Evolutionary conservation across 768 basidiomycete genomes (phyloP).

Genomic region (Pulveroboletus sp.): DNA sequence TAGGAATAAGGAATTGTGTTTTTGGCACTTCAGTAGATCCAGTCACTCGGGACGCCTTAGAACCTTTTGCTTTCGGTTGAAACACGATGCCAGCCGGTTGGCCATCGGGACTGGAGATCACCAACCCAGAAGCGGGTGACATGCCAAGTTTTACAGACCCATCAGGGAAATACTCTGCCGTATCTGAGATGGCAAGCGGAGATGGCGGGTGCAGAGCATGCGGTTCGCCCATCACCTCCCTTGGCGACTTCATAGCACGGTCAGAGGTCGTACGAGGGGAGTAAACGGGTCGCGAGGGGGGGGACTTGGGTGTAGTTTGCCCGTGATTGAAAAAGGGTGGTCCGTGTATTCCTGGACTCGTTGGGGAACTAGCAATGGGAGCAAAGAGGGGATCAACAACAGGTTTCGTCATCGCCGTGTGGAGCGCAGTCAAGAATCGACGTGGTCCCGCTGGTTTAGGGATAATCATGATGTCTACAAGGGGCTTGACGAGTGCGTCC

Average conservation of each 20-base stretch:
- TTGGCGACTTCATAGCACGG: constrained; percentile 52
- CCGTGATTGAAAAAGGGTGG: constrained; percentile 39
- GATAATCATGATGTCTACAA: constrained; percentile 93
- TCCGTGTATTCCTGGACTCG: constrained; percentile 60
- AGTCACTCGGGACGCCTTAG: constrained; percentile 29
- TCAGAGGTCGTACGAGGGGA: constrained; percentile 58
- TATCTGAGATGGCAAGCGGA: constrained; percentile 65
- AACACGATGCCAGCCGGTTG: constrained; percentile 96
- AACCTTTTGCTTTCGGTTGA: constrained; percentile 59
- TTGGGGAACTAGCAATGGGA: constrained; percentile 92
- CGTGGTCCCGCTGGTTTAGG: constrained; percentile 97
- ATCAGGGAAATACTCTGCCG: constrained; percentile 61
- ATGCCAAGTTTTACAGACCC: constrained; percentile 67
- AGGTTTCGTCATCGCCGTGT: constrained; percentile 85
- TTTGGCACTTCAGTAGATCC: constrained; percentile 44
- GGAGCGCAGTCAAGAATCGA: constrained; percentile 85
- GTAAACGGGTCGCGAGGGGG: constrained; percentile 39
- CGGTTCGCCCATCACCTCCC: constrained; percentile 38
- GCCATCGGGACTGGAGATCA: constrained; percentile 91
- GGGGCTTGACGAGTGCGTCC: constrained; percentile 40
- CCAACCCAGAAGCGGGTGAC: constrained; percentile 78
- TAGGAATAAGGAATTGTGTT: constrained; percentile 31
- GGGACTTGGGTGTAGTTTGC: constrained; percentile 37
- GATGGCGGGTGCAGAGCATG: constrained; percentile 51
- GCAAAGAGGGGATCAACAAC: constrained; percentile 85